Conservation (phyloP, 2,329 filamentous ascomycete genomes). For the Fusarium chuoi region DNA sequence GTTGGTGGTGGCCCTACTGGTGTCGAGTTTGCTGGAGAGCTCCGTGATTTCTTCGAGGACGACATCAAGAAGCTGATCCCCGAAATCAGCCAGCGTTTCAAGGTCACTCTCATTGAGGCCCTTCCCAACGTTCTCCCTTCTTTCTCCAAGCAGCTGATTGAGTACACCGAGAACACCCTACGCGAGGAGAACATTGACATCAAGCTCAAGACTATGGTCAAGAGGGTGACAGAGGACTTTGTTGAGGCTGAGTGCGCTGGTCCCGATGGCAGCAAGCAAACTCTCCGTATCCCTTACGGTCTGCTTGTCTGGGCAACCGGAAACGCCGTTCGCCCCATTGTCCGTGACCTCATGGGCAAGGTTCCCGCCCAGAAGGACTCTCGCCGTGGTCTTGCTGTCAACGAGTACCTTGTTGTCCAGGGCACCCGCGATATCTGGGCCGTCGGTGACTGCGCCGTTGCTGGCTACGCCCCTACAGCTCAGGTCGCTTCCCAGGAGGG, state of each 20-base stretch:
- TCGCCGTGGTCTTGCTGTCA: slow-evolving; percentile 92
- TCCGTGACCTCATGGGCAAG: slow-evolving; percentile 90
- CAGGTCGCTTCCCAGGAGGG: slow-evolving; percentile 98
- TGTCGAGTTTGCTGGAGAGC: slow-evolving; percentile 97
- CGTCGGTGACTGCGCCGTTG: slow-evolving; percentile 95
- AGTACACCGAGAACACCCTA: slow-evolving; percentile 99
- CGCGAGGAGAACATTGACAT: slow-evolving; percentile 99
- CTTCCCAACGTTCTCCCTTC: slow-evolving; percentile 95
- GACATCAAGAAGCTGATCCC: slow-evolving; percentile 99
- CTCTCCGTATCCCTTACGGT: slow-evolving; percentile 88
- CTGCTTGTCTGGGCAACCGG: slow-evolving; percentile 98
- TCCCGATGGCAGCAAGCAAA: slow-evolving; percentile 85
- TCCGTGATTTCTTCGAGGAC: slow-evolving; percentile 98
- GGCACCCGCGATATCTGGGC: slow-evolving; percentile 98
- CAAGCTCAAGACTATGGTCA: slow-evolving; percentile 98
- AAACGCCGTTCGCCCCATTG: slow-evolving; percentile 88
- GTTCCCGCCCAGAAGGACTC: slow-evolving; percentile 97
- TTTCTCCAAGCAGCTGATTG: slow-evolving; percentile 99
- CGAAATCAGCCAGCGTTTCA: slow-evolving; percentile 93
- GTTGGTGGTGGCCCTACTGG: slow-evolving; percentile 94
- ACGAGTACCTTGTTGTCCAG: slow-evolving; percentile 98
- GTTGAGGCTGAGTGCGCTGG: slow-evolving; percentile 89
- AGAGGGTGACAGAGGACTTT: slow-evolving; percentile 91
- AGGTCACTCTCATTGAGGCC: slow-evolving; percentile 96
- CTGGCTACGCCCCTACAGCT: slow-evolving; percentile 96